Percentiles rank a stretch among this genome's conserved stretches.
Evolutionary conservation across 2,329 filamentous ascomycete genomes (phyloP).

Genomic region (Penicillium paneum): DNA sequence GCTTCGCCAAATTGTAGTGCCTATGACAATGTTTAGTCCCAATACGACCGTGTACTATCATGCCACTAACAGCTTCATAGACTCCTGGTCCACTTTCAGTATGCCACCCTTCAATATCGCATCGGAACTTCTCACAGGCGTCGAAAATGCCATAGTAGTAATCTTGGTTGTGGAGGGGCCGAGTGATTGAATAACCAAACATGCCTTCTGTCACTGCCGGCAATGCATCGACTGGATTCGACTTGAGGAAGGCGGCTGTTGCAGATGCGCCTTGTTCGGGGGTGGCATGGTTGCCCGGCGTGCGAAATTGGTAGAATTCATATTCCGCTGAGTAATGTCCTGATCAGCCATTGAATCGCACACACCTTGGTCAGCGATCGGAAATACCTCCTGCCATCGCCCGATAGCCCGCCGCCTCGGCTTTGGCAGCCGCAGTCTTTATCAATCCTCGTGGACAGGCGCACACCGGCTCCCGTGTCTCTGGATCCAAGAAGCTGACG

Average conservation of each 20-base stretch:
- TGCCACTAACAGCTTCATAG: conserved; percentile 72
- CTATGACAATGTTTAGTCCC: conserved; percentile 33
- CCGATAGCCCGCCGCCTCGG: conserved; percentile 66
- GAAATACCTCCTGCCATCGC: conserved; percentile 84
- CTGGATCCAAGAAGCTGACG: conserved; percentile 78
- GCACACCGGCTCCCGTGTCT: conserved; percentile 66
- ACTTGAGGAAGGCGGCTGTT: conserved; percentile 69
- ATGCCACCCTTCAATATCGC: conserved; percentile 90
- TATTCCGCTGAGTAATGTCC: conserved; percentile 66
- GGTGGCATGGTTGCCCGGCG: conserved; percentile 52
- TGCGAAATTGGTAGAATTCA: conserved; percentile 89
- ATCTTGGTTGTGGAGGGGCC: conserved; percentile 84
- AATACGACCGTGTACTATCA: background rate
- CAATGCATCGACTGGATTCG: conserved; percentile 69
- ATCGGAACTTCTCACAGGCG: conserved; percentile 71
- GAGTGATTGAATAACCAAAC: conserved; percentile 90
- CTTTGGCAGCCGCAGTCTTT: conserved; percentile 63
- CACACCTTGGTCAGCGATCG: background rate
- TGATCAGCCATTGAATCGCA: conserved; percentile 9
- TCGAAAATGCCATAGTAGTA: conserved; percentile 90
- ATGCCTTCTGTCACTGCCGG: conserved; percentile 85
- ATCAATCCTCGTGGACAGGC: conserved; percentile 78
- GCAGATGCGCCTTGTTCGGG: conserved; percentile 62
- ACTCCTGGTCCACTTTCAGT: conserved; percentile 92
- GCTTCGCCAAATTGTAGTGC: conserved; percentile 87